Evolutionary conservation across 345 rosid species (phyloP).

Genomic region (Eucalyptus virginea): DNA sequence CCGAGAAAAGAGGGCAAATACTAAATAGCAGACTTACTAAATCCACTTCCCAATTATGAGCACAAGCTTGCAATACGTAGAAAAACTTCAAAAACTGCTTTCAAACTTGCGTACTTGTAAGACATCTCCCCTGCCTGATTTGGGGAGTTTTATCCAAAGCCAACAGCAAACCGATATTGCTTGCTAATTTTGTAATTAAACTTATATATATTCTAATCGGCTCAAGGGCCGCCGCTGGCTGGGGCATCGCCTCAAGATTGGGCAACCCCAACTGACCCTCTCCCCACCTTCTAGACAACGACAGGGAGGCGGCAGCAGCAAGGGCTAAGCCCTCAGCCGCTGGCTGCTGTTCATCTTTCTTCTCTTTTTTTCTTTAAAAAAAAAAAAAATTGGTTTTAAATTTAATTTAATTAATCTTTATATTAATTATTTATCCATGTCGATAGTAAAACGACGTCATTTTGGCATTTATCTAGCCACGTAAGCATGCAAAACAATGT

Average conservation of each 20-base stretch:
- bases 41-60: background rate
- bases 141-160: constrained; percentile 66
- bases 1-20: background rate
- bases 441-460: rapidly evolving
- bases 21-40: background rate
- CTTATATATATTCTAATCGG: no score
- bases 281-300: no score
- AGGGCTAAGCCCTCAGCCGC: rapidly evolving
- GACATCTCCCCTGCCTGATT: constrained; percentile 64
- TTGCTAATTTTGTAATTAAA: background rate
- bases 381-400: no score
- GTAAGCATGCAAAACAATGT: no score
- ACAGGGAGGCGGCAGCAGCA: rapidly evolving
- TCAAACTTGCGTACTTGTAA: constrained; percentile 61
- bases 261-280: no score
- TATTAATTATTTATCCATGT: no score
- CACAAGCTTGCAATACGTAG: background rate
- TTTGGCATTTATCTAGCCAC: no score
- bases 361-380: no score
- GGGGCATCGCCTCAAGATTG: no score
- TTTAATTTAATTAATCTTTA: no score
- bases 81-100: background rate
- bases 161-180: constrained; percentile 67
- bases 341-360: rapidly evolving
- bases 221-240: no score